Conservation (phyloP, 2,329 filamentous ascomycete species). For the Pestalotiopsis sp. region DNA sequence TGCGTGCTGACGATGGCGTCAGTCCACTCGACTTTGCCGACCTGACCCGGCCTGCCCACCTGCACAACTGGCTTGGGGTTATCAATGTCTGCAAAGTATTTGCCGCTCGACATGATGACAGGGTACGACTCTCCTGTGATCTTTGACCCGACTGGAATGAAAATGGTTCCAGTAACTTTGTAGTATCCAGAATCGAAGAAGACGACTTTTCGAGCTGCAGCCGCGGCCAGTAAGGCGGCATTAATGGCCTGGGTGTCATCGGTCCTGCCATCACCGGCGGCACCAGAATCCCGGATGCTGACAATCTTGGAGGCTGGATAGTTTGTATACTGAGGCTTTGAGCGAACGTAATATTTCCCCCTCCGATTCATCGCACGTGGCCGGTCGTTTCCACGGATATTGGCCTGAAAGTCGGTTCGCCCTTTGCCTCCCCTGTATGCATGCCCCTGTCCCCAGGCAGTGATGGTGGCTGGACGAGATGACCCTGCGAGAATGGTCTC, state of each 20-base stretch:
- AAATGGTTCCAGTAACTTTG: slow-evolving; percentile 56
- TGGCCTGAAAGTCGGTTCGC: slow-evolving; percentile 48
- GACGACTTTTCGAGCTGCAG: slow-evolving; percentile 54
- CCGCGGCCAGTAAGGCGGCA: slow-evolving; percentile 58
- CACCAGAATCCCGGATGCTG: slow-evolving; percentile 68
- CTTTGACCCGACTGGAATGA: slow-evolving; percentile 48
- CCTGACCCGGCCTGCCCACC: slow-evolving; percentile 57
- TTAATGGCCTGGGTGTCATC: slow-evolving; percentile 77
- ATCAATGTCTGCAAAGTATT: slow-evolving; percentile 48
- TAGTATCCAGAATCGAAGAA: slow-evolving; percentile 66
- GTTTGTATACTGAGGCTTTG: slow-evolving; percentile 75
- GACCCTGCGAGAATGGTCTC: slow-evolving; percentile 58
- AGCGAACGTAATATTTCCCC: slow-evolving; percentile 66
- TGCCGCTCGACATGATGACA: slow-evolving; percentile 52
- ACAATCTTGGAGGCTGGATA: slow-evolving; percentile 62
- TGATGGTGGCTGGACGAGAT: slow-evolving; percentile 43
- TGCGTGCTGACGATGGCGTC: slow-evolving; percentile 64
- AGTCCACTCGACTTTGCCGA: slow-evolving; percentile 61
- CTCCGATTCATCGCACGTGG: slow-evolving; percentile 56
- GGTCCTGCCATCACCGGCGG: slow-evolving; percentile 71
- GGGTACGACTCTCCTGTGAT: slow-evolving; percentile 62
- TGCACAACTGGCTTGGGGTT: slow-evolving; percentile 58
- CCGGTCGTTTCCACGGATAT: slow-evolving; percentile 46
- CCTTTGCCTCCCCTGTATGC: slow-evolving; percentile 55
- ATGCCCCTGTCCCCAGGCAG: slow-evolving; percentile 67